Base-by-base conservation (phyloP, 2,329 filamentous ascomycete genomes). In the Dothistroma septosporum region DNA sequence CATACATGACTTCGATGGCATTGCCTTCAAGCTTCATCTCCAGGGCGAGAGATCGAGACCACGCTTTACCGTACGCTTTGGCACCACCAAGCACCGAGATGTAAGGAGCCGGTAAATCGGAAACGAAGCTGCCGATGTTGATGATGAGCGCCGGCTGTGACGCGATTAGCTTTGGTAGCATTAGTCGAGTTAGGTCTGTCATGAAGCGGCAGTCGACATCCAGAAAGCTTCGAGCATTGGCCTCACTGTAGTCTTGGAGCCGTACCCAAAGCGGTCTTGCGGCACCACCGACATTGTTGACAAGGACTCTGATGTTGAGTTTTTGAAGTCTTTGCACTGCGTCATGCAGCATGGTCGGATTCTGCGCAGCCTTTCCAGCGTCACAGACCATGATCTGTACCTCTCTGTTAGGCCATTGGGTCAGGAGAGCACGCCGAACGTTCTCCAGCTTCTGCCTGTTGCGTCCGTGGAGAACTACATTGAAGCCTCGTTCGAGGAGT, bases 251-350 rank as follows among this genome's bases (percentile, higher is more conserved):
- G 44, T 52, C 53, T 10, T 16, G 50, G 44, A 48, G 56, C 32
- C 59, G 24, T 4, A 59, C 21, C 24, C 55, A 57, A 7, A 59
- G 53, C 11, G 56, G 61, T 11, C 57, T 35, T 12, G 61, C 37
- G 33, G 59, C 55, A 9, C 79, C 79, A 16, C 81, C 82, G 0
- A 82, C 78, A 67, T 85, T 85, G 71, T 85, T 85, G 65, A 85
- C 72, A 37, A 85, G 70, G 2, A 85, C 71, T 1, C 77, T 81
- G 53, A 85, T 67, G 59, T 78, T 70, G 60, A 16, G 62, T 2
- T 32, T 31, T 22, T 57, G 6, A 4, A 59, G 33, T 31, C 49
- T 24, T 2, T 41, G 28, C 7, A 35, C 47, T 2, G 52, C 53
- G 19, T 48, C 57, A 48, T 70, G 66, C 12, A 62, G 61, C 10